phyloP scores from a whole-genome alignment of 2,329 filamentous ascomycete genomes.

The Monosporascus cannonballus region DNA sequence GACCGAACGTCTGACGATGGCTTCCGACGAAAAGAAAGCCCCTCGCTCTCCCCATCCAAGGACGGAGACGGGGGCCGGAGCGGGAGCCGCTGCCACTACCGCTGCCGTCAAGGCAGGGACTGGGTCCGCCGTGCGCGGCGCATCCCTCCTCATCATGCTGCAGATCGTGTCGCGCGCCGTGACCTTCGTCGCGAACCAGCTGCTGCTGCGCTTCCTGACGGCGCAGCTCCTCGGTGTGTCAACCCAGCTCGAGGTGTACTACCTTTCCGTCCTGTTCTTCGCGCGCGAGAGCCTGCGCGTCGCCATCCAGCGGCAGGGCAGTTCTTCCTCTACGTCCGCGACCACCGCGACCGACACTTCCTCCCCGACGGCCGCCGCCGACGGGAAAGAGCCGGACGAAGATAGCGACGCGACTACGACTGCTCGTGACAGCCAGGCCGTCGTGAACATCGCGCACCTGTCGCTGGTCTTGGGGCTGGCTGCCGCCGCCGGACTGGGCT shows the following conservation, averaged over 20 bases:
- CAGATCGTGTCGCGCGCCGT: constrained; percentile 82
- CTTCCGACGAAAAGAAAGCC: too few relatives aligned
- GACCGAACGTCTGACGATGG: too few relatives aligned
- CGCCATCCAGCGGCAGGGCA: constrained; percentile 74
- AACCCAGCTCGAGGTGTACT: constrained; percentile 87
- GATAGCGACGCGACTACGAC: background rate
- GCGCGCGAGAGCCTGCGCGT: constrained; percentile 85
- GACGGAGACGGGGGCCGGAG: too few relatives aligned
- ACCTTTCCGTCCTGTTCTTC: constrained; percentile 90
- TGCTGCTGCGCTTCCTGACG: constrained; percentile 81
- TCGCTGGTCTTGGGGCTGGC: constrained; percentile 62
- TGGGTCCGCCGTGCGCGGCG: constrained; percentile 54
- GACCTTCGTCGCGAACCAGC: constrained; percentile 88
- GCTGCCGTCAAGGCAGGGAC: background rate
- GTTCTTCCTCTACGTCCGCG: constrained; percentile 18
- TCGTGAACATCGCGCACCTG: constrained; percentile 84
- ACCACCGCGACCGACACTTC: constrained; percentile 19
- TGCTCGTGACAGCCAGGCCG: constrained; percentile 55
- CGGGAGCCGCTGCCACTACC: too few relatives aligned
- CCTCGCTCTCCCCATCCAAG: too few relatives aligned
- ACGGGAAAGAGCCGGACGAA: constrained; percentile 7
- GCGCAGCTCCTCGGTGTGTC: constrained; percentile 79
- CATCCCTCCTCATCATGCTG: constrained; percentile 78
- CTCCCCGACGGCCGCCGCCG: constrained; percentile 4
- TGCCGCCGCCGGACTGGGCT: constrained; percentile 58